Base-by-base conservation (phyloP, 441 rosid species). In the Eruca vesicaria region DNA sequence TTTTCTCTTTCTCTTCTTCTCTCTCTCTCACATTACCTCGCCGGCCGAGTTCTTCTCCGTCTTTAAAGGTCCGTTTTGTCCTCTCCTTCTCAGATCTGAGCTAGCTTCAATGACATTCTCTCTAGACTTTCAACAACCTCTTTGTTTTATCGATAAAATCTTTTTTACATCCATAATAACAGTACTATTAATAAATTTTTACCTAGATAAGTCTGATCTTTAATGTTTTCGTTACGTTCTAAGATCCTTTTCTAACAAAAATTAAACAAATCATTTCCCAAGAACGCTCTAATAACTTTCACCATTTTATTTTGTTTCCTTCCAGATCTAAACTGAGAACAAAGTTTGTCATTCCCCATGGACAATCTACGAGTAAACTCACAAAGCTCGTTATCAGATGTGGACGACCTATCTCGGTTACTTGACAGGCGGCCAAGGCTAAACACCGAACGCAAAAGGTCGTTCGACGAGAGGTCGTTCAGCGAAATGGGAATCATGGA, bases 401-500 rank as follows among this genome's bases (percentile, higher is more conserved):
- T 87, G 69, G 91, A 86, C 43, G 98, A 89, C 73, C 80, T 92
- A 20, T 78, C 89, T 7, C 86, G 86, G 63, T 80, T 90, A 32
- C 86, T 94, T 48, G 92, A 92, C 82, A n/a, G n/a, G n/a, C 83
- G 83, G 76, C 91, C 92, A 0, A 87, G 79, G 84, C 86, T 94
- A 73, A 91, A 86, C 71, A 86, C 89, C 10, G 97, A 92, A 78
- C 85, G 92, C 77, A 82, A 90, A 80, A 86, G 97, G 68, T 92
- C 98, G 3, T 94, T 88, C 18, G 98, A 91, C 19, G 97, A 94
- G 85, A 87, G 91, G 79, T 91, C 98, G 0, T 50, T 86, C 9
- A 83, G 90, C 45, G 98, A 92, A 85, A 84, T 83, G 63, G 81
- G 81, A 6, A 60, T 66, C 6, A 7, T 79, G 36, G 96, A 88